phyloP scores from a whole-genome alignment of 2,329 filamentous ascomycete species.

The Scytalidium lignicola region DNA sequence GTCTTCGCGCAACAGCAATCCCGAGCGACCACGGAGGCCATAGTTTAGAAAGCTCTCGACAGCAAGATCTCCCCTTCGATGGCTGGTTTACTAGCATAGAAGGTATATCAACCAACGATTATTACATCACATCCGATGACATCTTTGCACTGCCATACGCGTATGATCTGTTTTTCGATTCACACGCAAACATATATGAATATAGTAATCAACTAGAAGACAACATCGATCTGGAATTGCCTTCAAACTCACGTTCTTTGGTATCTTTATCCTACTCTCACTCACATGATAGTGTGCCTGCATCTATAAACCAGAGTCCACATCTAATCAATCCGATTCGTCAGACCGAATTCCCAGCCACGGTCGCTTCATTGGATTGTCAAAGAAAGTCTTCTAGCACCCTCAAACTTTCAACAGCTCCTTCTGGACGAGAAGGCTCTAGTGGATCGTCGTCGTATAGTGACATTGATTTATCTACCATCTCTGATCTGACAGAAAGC shows the following conservation, averaged over 20 bases:
- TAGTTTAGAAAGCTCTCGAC: slow-evolving; percentile 7
- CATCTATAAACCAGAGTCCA: too few species aligned
- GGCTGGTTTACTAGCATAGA: background rate
- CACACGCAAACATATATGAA: too few species aligned
- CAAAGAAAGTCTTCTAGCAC: background rate
- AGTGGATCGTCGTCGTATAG: background rate
- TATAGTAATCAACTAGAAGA: too few species aligned
- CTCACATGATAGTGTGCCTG: too few species aligned
- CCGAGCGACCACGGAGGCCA: slow-evolving; percentile 5
- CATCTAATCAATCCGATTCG: background rate
- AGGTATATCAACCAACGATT: background rate
- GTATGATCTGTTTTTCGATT: too few species aligned
- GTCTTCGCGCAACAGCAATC: slow-evolving; percentile 10
- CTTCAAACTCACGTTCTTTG: too few species aligned
- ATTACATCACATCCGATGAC: background rate
- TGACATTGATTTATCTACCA: background rate
- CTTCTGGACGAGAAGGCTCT: background rate
- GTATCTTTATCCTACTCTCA: too few species aligned
- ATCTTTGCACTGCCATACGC: background rate
- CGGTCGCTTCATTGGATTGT: background rate
- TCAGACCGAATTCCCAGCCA: background rate
- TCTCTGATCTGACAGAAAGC: background rate
- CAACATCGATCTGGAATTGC: too few species aligned
- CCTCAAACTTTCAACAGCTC: background rate
- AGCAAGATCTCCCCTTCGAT: slow-evolving; percentile 7